Base-by-base conservation (phyloP, 2,329 filamentous ascomycete genomes). In the Clonostachys solani region DNA sequence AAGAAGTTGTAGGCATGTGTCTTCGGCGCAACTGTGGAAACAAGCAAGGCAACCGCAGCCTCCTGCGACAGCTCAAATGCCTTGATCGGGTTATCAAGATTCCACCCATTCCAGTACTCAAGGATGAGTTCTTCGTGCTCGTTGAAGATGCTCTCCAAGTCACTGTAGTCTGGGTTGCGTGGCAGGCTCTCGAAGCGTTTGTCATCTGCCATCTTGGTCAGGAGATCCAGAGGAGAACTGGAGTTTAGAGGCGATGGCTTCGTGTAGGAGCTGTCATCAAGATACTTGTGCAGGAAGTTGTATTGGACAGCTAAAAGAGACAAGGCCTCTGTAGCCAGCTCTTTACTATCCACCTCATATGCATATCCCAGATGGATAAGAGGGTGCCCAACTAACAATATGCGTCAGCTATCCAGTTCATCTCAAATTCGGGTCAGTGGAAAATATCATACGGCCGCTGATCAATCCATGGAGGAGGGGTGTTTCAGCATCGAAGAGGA, bases 361-460 rank as follows among this genome's bases (percentile, higher is more conserved):
- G 91, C 94, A 62, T 95, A 96, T n/a, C 84, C 92, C 3, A 99
- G 77, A 59, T 97, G 94, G 49, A 97, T 94, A n/a, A 97, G 73
- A 2, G 92, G 89, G 58, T 96, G 89, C 16, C 87, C 92, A 50
- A 96, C 88, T 92, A 50, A 60, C 47, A 64, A 57, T 33, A 47
- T 50, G 49, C 50, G 33, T 43, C 12, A 29, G 12, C 13, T 16
- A 9, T 34, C 23, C 13, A 40, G 23, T 23, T 33, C 19, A 19
- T 15, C 17, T 10, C 40, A 38, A 37, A 36, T 19, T 15, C 12
- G 12, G 18, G n/a, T n/a, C 18, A 18, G 23, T 33, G 18, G 2
- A 18, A 19, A 7, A 44, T 12, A 5, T 70, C 87, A 48, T 80
- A 94, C 89, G 78, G 46, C 89, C 90, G 41, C 84, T 78, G 46